Conservation (phyloP, 1,139 yeast genomes). For the Scheffersomyces illinoinensis region DNA sequence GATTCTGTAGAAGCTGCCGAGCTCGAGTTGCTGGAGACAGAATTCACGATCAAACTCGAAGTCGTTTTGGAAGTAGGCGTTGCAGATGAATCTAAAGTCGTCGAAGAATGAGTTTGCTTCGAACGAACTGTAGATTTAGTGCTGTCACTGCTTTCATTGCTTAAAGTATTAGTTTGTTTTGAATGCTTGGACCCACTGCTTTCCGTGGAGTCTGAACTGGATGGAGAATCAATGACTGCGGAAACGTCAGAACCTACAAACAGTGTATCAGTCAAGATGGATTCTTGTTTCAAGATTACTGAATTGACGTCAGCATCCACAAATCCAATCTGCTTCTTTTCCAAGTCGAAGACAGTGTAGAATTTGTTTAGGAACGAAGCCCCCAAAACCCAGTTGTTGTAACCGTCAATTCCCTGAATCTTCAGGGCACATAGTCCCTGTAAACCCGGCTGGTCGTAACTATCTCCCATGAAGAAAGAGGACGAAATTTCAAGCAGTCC, state of each 20-base stretch:
- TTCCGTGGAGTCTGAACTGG: not conserved
- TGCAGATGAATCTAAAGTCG: not conserved
- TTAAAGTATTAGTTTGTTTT: not conserved
- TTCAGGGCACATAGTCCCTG: slow-evolving; percentile 64
- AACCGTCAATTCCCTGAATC: slow-evolving; percentile 52
- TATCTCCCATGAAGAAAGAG: slow-evolving; percentile 48
- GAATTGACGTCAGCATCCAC: slow-evolving; percentile 28
- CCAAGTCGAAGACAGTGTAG: slow-evolving; percentile 62
- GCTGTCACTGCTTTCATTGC: not conserved
- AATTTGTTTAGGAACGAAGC: slow-evolving; percentile 59
- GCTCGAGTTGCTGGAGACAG: not conserved
- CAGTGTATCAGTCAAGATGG: not conserved
- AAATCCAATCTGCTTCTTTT: slow-evolving; percentile 51
- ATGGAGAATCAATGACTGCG: not conserved
- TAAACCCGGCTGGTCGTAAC: slow-evolving; percentile 34
- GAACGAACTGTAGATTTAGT: not conserved
- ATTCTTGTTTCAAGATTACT: slow-evolving; percentile 4
- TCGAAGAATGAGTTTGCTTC: not conserved
- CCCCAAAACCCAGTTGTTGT: slow-evolving; percentile 53
- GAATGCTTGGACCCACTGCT: not conserved
- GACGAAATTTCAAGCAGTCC: slow-evolving; percentile 46
- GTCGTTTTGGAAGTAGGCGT: not conserved
- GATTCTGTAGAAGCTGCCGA: not conserved
- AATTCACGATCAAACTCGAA: not conserved
- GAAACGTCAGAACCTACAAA: not conserved